Evolutionary conservation across 2,329 filamentous ascomycete species (phyloP).

Genomic region (Colletotrichum scovillei): DNA sequence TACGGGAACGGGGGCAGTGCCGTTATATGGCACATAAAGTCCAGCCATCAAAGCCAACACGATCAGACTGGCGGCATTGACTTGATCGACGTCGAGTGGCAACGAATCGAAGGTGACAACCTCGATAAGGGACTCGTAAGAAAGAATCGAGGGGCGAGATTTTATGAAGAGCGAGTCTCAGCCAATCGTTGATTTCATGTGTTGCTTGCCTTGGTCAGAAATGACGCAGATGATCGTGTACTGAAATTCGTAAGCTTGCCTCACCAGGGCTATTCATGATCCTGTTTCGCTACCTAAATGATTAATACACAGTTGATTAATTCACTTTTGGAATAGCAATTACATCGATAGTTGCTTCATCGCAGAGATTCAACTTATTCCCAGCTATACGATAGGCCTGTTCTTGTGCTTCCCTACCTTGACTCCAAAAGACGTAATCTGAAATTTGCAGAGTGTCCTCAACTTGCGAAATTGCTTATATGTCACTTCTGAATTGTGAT

Average conservation of each 20-base stretch:
- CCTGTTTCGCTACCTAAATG: not conserved
- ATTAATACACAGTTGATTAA: not conserved
- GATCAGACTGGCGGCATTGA: conserved; percentile 37
- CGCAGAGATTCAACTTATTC: not conserved
- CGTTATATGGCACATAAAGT: conserved; percentile 42
- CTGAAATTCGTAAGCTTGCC: not conserved
- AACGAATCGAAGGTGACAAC: conserved; percentile 37
- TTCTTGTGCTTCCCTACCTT: not conserved
- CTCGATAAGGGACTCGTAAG: conserved; percentile 41
- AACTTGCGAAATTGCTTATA: not conserved
- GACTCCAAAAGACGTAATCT: not conserved
- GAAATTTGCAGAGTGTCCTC: not conserved
- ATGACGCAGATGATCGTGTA: too few species aligned
- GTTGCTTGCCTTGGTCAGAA: not conserved
- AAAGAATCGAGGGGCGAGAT: conserved; percentile 45
- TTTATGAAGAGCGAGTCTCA: conserved; percentile 45
- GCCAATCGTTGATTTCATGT: not conserved
- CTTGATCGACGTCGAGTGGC: conserved; percentile 47
- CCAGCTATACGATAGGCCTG: not conserved
- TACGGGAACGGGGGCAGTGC: conserved; percentile 36
- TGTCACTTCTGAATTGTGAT: not conserved
- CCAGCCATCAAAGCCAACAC: conserved; percentile 13
- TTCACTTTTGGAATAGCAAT: not conserved
- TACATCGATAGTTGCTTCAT: not conserved
- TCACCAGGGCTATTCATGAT: not conserved